Evolutionary conservation across 495 filamentous ascomycete genomes (phyloP), one percentile per base, ranked within the genome.

Genomic region (Annulohypoxylon bovei): DNA sequence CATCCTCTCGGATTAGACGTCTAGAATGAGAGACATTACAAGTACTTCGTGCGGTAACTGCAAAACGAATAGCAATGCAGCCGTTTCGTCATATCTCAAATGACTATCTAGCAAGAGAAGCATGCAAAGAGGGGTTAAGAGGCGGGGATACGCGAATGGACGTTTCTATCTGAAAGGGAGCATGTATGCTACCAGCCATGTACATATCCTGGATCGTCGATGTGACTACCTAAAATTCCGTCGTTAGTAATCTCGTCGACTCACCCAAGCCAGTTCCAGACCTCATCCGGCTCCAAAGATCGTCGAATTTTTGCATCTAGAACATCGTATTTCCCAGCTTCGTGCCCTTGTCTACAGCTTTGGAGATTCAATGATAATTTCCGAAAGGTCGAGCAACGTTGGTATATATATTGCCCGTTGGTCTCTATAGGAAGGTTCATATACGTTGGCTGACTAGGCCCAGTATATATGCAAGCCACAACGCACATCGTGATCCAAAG

Each of bases 401-500:
- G 8, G 18, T 27, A 54, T 54, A 64, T 30, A 63, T 32, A 42
- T 64, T 64, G 28, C 52, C 4, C 27, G 18, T 44, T 22, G 25
- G 47, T 33, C 61, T 42, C 20, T 7, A 64, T 42, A 64, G 22
- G 39, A 16, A 56, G 18, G 30, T 62, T 63, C 11, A 56, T 23
- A 37, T 27, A 50, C 14, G 32, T 65, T 53, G 46, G 35, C 53
- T 62, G 12, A 57, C 25, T 60, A 32, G 53, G 46, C 47, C 47
- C 37, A 72, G 46, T 60, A 37, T 69, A 37, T 69, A 69, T 65
- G 70, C 66, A 73, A 65, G 70, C 66, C 70, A 66, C 52, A 59
- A 54, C 30, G 35, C 44, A 47, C 66, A 59, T 73, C 55, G 66
- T 65, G 67, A 69, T 67, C 62, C 62, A 70, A 62, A 57, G 66